Conservation (phyloP, 306 rosid species). For the Alnus glutinosa region DNA sequence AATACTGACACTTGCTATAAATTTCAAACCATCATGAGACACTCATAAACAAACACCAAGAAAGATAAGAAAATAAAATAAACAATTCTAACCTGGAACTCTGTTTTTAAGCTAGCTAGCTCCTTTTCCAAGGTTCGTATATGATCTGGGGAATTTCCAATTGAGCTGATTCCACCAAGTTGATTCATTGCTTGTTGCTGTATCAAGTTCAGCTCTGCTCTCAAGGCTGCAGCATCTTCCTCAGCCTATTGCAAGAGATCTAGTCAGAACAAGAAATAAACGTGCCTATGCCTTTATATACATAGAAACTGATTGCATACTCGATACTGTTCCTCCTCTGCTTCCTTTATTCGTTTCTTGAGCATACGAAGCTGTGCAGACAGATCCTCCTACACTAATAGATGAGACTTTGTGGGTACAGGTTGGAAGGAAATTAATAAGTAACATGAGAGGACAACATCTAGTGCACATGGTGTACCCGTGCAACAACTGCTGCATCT, state of each 20-base stretch:
- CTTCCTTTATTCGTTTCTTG: conserved; percentile 83
- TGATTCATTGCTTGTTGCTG: conserved; percentile 84
- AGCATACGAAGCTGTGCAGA: conserved; percentile 80
- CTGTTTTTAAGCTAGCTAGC: conserved; percentile 63
- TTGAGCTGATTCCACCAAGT: conserved; percentile 43
- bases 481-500: conserved; percentile 92
- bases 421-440: conserved; percentile 16
- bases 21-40: conserved; percentile 32
- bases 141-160: conserved; percentile 60
- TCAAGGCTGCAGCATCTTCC: conserved; percentile 92
- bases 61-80: conserved; percentile 18
- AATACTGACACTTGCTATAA: conserved; percentile 61
- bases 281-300: not conserved
- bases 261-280: conserved; percentile 27
- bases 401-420: conserved; percentile 12
- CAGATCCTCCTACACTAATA: conserved; percentile 78
- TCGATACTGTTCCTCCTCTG: conserved; percentile 95
- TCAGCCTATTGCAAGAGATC: conserved; percentile 73
- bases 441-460: conserved; percentile 7
- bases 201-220: conserved; percentile 81
- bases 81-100: conserved; percentile 55
- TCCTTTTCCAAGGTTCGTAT: conserved; percentile 71
- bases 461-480: conserved; percentile 43
- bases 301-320: conserved; percentile 48
- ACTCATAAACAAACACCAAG: conserved; percentile 20